phyloP scores from a whole-genome alignment of 345 rosid genomes.

The Linum usitatissimum region DNA sequence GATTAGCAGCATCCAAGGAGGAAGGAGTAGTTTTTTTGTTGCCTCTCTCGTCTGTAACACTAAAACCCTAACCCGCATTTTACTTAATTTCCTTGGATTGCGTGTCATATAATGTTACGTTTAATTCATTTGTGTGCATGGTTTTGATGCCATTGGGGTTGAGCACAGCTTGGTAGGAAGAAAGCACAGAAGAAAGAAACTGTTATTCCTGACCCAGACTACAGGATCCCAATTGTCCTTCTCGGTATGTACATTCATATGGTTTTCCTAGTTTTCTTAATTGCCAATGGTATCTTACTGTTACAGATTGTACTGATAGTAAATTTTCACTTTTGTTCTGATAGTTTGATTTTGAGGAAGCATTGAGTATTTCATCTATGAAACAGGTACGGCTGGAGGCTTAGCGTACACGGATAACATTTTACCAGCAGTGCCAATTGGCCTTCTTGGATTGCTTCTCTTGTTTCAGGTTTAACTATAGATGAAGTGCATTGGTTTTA shows the following conservation, averaged over 20 bases:
- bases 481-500: not conserved
- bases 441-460: conserved; percentile 59
- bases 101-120: not conserved
- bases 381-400: conserved; percentile 54
- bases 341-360: too few species aligned
- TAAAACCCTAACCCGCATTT: conserved; percentile 1
- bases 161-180: conserved; percentile 39
- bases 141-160: conserved; percentile 11
- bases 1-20: conserved; percentile 7
- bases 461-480: conserved; percentile 46
- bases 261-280: too few species aligned
- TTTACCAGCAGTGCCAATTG: conserved; percentile 56
- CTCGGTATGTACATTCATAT: conserved; percentile 30
- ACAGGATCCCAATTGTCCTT: conserved; percentile 44
- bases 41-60: conserved; percentile 32
- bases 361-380: not conserved
- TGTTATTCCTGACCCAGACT: conserved; percentile 58
- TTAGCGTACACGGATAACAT: conserved; percentile 49
- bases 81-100: not conserved
- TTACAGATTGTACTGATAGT: too few species aligned
- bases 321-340: too few species aligned
- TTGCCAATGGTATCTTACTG: too few species aligned
- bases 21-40: conserved; percentile 14
- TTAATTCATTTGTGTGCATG: not conserved
- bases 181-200: conserved; percentile 36